Conservation (phyloP, 768 basidiomycete genomes). For the Tylopilus vinaceipallidus region DNA sequence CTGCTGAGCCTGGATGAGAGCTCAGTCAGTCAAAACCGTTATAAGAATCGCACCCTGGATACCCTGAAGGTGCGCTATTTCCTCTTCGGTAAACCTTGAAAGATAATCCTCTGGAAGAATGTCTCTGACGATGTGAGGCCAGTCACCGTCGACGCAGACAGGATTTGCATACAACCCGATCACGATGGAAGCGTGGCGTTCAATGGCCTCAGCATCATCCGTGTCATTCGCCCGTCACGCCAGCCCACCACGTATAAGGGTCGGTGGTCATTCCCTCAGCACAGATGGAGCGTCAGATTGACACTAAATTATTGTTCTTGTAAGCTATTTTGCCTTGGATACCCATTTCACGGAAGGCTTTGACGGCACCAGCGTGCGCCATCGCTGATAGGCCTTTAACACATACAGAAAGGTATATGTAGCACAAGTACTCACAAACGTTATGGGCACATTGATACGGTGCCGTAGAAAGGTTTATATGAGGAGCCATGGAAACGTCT, state of each 20-base stretch:
- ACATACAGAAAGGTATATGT: not conserved
- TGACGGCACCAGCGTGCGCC: conserved; percentile 50
- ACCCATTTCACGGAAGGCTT: conserved; percentile 47
- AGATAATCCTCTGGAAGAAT: conserved; percentile 46
- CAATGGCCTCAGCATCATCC: conserved; percentile 44
- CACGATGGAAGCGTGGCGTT: conserved; percentile 49
- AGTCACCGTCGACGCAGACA: conserved; percentile 47
- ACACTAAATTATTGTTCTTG: conserved; percentile 54
- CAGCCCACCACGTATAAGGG: conserved; percentile 35
- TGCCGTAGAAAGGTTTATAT: conserved; percentile 43
- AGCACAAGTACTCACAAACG: conserved; percentile 12
- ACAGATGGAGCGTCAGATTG: not conserved
- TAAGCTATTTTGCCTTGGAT: conserved; percentile 53
- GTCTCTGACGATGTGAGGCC: conserved; percentile 49
- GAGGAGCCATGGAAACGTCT: conserved; percentile 38
- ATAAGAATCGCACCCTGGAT: too few relatives aligned
- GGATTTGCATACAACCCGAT: conserved; percentile 52
- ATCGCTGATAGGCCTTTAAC: conserved; percentile 31
- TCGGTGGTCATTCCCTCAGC: too few relatives aligned
- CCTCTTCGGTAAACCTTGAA: conserved; percentile 2
- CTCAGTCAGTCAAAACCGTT: too few relatives aligned
- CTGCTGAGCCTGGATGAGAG: too few relatives aligned
- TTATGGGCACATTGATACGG: conserved; percentile 46
- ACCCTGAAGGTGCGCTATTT: too few relatives aligned
- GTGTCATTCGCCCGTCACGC: conserved; percentile 46